Evolutionary conservation across 805 yeast genomes (phyloP).

Genomic region (Allodekkera sacchari): DNA sequence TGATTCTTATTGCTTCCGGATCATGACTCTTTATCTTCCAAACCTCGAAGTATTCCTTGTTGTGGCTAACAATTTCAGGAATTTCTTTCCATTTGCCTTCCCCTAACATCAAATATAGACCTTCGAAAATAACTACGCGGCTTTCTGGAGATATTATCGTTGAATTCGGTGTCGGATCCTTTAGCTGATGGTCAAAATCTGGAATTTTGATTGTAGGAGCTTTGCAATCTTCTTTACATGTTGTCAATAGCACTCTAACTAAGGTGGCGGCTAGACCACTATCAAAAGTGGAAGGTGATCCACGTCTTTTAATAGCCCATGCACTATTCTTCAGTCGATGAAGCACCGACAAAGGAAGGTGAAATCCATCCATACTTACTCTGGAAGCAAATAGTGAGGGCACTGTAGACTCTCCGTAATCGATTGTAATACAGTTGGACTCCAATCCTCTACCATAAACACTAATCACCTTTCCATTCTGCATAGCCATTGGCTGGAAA

Average conservation of each 20-base stretch:
- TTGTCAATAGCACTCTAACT: slow-evolving; percentile 21
- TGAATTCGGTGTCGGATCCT: slow-evolving; percentile 61
- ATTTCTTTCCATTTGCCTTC: slow-evolving; percentile 54
- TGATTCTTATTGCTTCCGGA: slow-evolving; percentile 34
- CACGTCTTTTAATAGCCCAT: slow-evolving; percentile 57
- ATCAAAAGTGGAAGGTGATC: slow-evolving; percentile 85
- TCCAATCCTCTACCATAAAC: no score
- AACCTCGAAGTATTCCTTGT: slow-evolving; percentile 1
- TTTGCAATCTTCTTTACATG: slow-evolving; percentile 12
- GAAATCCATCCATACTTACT: slow-evolving; percentile 75
- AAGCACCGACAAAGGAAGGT: slow-evolving; percentile 43
- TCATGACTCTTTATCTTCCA: slow-evolving; percentile 44
- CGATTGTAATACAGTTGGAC: no score
- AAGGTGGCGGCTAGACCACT: slow-evolving; percentile 35
- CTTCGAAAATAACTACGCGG: slow-evolving; percentile 62
- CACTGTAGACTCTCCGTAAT: no score
- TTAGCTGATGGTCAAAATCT: slow-evolving; percentile 64
- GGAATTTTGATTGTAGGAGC: slow-evolving; percentile 44
- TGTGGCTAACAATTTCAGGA: slow-evolving; percentile 22
- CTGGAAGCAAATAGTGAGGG: slow-evolving; percentile 32
- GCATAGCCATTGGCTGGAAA: no score
- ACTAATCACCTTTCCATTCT: no score
- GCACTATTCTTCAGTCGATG: slow-evolving; percentile 44
- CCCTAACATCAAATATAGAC: slow-evolving; percentile 57
- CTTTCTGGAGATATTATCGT: slow-evolving; percentile 36